A percentile compares a stretch with the other conserved stretches of the same genome.
These are phyloP conservation scores for Xylogone sp. DNA, from an alignment of 2,329 filamentous ascomycete genomes.

Conservation along the genomic window DNA sequence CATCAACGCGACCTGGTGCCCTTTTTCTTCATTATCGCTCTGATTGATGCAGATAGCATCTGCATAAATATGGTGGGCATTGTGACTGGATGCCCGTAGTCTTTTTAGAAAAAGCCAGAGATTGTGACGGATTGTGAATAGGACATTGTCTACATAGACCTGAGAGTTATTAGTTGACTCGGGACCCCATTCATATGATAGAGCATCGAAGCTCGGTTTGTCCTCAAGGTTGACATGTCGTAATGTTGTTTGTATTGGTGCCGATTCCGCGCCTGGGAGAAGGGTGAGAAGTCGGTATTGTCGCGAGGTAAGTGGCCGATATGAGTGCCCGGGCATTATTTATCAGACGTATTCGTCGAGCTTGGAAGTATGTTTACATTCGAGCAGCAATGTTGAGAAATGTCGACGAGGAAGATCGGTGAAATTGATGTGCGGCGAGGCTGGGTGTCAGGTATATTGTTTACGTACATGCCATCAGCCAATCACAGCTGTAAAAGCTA, in stretches of 20 bases:
- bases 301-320: neutral
- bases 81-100: neutral
- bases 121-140: neutral
- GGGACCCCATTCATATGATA: conserved; percentile 4
- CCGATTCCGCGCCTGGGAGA: neutral
- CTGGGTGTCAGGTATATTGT: too few species aligned
- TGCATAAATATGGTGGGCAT: conserved; percentile 1
- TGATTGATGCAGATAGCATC: conserved; percentile 11
- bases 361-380: neutral
- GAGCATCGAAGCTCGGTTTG: neutral
- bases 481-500: too few species aligned
- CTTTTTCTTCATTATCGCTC: conserved; percentile 5
- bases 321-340: neutral
- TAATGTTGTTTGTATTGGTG: neutral
- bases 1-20: conserved; percentile 8
- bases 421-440: too few species aligned
- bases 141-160: neutral
- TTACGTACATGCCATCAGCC: too few species aligned
- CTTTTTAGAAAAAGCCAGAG: neutral
- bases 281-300: neutral
- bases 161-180: neutral
- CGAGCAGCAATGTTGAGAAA: neutral
- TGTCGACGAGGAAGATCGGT: neutral
- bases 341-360: neutral
- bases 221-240: neutral